Percentiles rank a stretch among this genome's conserved stretches.
phyloP scores from a whole-genome alignment of 352 stramenopile genomes.

The Achlya hypogyna region DNA sequence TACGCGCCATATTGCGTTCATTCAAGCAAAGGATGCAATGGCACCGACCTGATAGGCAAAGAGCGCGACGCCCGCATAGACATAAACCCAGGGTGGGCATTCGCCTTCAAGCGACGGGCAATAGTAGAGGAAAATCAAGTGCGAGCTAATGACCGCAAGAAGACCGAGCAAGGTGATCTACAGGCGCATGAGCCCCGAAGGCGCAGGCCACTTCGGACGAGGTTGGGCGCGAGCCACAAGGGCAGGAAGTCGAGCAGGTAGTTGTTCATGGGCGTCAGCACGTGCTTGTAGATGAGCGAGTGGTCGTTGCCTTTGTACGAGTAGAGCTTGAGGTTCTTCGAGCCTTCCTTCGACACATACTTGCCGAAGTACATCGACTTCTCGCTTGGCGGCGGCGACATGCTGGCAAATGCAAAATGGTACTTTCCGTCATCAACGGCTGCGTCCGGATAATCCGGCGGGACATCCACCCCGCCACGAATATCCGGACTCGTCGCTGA shows the following conservation, averaged over 20 bases:
- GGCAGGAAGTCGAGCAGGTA: conserved; percentile 63
- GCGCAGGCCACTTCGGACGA: conserved; percentile 28
- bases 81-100: conserved; percentile 58
- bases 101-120: conserved; percentile 66
- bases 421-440: background rate
- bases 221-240: conserved; percentile 72
- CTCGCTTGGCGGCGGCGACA: background rate
- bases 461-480: background rate
- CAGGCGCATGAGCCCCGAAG: background rate
- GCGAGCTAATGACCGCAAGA: conserved; percentile 48
- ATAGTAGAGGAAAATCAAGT: conserved; percentile 56
- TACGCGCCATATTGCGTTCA: background rate
- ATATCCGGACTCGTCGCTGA: background rate
- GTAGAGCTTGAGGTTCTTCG: conserved; percentile 77
- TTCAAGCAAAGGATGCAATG: background rate
- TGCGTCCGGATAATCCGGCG: background rate
- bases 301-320: conserved; percentile 81
- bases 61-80: conserved; percentile 41
- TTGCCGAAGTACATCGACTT: conserved; percentile 86
- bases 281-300: conserved; percentile 80
- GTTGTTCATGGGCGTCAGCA: conserved; percentile 83
- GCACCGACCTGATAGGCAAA: conserved; percentile 53
- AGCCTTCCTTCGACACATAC: conserved; percentile 78
- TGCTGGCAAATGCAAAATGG: background rate
- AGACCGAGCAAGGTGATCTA: conserved; percentile 73